phyloP scores from a whole-genome alignment of 768 basidiomycete genomes.

The Tricholoma furcatifolium region DNA sequence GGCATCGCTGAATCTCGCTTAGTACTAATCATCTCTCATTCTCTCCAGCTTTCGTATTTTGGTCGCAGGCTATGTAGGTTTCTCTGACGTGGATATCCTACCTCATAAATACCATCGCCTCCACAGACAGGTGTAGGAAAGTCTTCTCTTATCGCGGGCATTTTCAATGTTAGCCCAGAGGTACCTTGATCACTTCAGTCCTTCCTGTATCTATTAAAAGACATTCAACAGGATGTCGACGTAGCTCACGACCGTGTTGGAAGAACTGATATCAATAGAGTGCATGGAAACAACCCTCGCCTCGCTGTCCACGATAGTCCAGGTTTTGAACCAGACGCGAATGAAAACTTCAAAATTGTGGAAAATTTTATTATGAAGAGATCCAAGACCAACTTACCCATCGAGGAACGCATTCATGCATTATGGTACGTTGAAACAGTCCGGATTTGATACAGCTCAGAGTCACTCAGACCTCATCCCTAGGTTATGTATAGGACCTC shows the following conservation, averaged over 20 bases:
- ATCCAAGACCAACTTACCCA: neutral
- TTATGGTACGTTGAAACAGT: neutral
- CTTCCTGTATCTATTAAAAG: neutral
- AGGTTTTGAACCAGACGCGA: neutral
- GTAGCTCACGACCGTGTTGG: neutral
- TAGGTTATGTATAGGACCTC: constrained; percentile 5
- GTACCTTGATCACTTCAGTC: neutral
- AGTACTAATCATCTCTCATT: neutral
- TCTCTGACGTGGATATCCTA: neutral
- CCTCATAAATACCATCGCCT: neutral
- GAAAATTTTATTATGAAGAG: neutral
- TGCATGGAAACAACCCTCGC: neutral
- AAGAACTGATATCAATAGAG: neutral
- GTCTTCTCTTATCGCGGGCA: no score
- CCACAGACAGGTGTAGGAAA: constrained; percentile 4
- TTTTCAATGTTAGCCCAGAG: neutral
- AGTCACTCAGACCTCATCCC: neutral
- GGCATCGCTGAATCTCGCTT: neutral
- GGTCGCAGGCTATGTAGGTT: constrained; percentile 3
- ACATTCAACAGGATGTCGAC: constrained; percentile 1
- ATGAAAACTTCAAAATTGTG: neutral
- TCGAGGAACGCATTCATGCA: neutral
- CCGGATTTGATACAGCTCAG: neutral
- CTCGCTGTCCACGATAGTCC: neutral
- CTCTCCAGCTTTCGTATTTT: constrained; percentile 1